Evolutionary conservation across 2,329 filamentous ascomycete genomes (phyloP).

Genomic region (Hirsutella rhossiliensis): DNA sequence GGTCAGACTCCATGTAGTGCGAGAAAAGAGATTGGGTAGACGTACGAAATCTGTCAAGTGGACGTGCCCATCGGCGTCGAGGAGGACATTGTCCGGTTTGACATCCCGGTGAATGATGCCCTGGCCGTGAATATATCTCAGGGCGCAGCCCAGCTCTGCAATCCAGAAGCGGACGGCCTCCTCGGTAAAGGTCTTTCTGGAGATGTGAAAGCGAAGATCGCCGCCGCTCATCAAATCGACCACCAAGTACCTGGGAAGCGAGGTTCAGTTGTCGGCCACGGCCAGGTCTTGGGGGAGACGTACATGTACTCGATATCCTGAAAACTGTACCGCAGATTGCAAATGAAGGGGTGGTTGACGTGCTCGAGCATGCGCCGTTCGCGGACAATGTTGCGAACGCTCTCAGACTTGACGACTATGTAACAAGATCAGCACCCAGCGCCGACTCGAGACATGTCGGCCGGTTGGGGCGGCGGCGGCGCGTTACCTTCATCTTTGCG

Average conservation of each 20-base stretch:
- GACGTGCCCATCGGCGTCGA: conserved; percentile 85
- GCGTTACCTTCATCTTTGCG: conserved; percentile 85
- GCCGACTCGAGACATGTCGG: neutral
- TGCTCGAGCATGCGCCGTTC: conserved; percentile 97
- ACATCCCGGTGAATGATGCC: conserved; percentile 85
- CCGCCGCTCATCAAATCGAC: conserved; percentile 98
- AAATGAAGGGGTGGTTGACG: conserved; percentile 94
- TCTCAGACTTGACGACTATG: conserved; percentile 89
- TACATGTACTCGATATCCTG: conserved; percentile 99
- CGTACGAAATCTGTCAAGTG: conserved; percentile 95
- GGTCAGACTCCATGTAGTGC: conserved; percentile 8
- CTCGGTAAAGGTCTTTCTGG: conserved; percentile 94
- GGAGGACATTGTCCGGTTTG: conserved; percentile 82
- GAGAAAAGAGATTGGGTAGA: conserved; percentile 4
- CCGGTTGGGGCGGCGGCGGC: too few species aligned
- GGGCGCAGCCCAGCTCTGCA: conserved; percentile 79
- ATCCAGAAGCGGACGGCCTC: conserved; percentile 97
- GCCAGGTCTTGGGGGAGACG: conserved; percentile 20
- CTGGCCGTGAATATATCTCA: conserved; percentile 76
- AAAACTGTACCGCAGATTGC: conserved; percentile 97
- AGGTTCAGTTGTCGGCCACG: neutral
- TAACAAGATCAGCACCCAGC: neutral
- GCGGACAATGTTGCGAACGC: conserved; percentile 94
- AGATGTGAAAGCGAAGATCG: conserved; percentile 94
- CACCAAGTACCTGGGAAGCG: conserved; percentile 67